Evolutionary conservation across 1,284 basidiomycete species (phyloP).

Genomic region (Ceratobasidium sp.): DNA sequence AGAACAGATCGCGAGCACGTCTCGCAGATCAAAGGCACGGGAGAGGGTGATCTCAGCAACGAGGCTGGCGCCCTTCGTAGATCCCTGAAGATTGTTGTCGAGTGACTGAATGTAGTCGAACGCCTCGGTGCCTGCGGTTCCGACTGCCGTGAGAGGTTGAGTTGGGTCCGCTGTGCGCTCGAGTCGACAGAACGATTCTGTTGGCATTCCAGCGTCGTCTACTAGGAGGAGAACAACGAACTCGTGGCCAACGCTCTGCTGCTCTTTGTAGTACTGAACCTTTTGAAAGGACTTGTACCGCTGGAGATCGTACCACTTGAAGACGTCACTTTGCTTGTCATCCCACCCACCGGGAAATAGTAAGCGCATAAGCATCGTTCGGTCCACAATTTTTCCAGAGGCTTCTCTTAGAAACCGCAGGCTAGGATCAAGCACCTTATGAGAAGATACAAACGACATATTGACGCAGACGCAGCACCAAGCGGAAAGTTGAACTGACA

Average conservation of each 20-base stretch:
- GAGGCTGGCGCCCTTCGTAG: too few species aligned
- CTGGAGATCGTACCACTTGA: too few species aligned
- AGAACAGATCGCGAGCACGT: neutral
- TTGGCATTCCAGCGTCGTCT: neutral
- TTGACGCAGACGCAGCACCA: too few species aligned
- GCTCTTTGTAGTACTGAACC: constrained; percentile 11
- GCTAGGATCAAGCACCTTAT: too few species aligned
- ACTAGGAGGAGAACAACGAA: neutral
- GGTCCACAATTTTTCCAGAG: too few species aligned
- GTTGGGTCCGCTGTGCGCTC: neutral
- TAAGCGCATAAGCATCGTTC: too few species aligned
- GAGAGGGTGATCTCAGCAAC: neutral
- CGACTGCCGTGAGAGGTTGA: neutral
- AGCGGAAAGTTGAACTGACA: too few species aligned
- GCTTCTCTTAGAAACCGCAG: too few species aligned
- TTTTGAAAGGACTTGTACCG: too few species aligned
- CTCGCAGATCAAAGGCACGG: neutral
- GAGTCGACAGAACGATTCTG: neutral
- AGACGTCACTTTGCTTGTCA: too few species aligned
- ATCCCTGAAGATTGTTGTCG: neutral
- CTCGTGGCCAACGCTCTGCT: neutral
- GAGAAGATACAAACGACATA: too few species aligned
- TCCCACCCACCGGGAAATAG: too few species aligned
- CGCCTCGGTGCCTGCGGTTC: neutral
- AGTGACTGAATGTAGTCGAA: neutral